Base-by-base conservation (phyloP, 192 early-diverging fungal species). In the Coemansia sp. region DNA sequence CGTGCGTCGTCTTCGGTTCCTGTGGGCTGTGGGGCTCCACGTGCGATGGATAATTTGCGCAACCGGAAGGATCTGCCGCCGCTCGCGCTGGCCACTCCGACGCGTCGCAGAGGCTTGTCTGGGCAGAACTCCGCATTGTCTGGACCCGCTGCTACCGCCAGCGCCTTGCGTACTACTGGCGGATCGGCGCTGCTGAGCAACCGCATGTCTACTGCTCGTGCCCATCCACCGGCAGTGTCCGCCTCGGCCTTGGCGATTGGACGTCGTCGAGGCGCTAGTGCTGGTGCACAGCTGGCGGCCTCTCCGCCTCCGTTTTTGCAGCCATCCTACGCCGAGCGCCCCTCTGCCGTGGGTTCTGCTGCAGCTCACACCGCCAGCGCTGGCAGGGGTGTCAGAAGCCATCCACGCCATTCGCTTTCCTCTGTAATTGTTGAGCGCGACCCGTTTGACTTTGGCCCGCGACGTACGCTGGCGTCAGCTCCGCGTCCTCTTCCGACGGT, bases 1-100 rank as follows among this genome's bases (percentile, higher is more conserved):
- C 58, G 58, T 7, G 49, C 49, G 24, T 49, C 58, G 28, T n/a
- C 34, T 60, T 49, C 58, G 14, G n/a, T 34, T 34, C 32, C 32
- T 34, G 32, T 34, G 7, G 32, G 32, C 32, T 34, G 32, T 5
- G 32, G 32, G 5, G 32, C 7, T 34, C 32, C 32, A 34, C 32
- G 32, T 10, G 32, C 32, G 7, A 34, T 10, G 12, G 32, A 34
- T 4, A 34, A 34, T 34, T 5, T 61, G 67, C 67, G 67, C 22
- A 62, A 47, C 23, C 52, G 59, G 8, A 59, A 59, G 27, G 67
- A 68, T 7, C 41, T 61, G 67, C 21, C 58, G 3, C 66, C 58
- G 25, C 41, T 68, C 8, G 30, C 52, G 24, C 62, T 64, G n/a
- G 32, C 32, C 12, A 31, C 59, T 19, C 51, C 58, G 14, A 19